Conservation (phyloP, 1,284 basidiomycete species). For the Moesziomyces sp. region DNA sequence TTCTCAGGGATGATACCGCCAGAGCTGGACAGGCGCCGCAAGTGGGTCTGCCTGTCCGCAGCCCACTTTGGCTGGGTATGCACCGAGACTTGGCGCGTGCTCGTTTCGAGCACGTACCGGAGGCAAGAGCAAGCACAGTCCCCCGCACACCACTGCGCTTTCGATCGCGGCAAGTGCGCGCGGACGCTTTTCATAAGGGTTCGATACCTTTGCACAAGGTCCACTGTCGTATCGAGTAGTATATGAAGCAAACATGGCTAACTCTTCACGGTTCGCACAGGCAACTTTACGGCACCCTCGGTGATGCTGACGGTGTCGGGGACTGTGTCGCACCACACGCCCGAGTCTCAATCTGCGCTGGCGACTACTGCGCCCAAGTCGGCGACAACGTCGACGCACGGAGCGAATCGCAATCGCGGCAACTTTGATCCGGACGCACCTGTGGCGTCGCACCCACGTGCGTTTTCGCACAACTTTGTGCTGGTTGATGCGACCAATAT, state of each 20-base stretch:
- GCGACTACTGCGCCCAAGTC: constrained; percentile 56
- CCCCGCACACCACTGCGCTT: neutral
- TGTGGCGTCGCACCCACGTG: constrained; percentile 51
- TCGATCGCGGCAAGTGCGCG: neutral
- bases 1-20: constrained; percentile 3
- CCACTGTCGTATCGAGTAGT: constrained; percentile 52
- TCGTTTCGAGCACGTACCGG: neutral
- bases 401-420: constrained; percentile 14
- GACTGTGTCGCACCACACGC: constrained; percentile 63
- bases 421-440: constrained; percentile 58
- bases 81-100: neutral
- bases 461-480: constrained; percentile 61
- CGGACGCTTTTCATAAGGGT: constrained; percentile 50
- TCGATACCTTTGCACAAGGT: constrained; percentile 36
- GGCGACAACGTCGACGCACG: constrained; percentile 41
- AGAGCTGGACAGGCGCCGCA: neutral
- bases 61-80: neutral
- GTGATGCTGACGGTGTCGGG: constrained; percentile 58
- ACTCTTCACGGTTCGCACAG: constrained; percentile 8
- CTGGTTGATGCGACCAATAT: constrained; percentile 42
- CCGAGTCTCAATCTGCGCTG: constrained; percentile 51
- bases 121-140: constrained; percentile 20
- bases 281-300: constrained; percentile 48
- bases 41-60: neutral
- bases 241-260: constrained; percentile 57